These are phyloP conservation scores for Hamigera avellanea DNA, from an alignment of 495 filamentous ascomycete species.

Conservation along the genomic window DNA sequence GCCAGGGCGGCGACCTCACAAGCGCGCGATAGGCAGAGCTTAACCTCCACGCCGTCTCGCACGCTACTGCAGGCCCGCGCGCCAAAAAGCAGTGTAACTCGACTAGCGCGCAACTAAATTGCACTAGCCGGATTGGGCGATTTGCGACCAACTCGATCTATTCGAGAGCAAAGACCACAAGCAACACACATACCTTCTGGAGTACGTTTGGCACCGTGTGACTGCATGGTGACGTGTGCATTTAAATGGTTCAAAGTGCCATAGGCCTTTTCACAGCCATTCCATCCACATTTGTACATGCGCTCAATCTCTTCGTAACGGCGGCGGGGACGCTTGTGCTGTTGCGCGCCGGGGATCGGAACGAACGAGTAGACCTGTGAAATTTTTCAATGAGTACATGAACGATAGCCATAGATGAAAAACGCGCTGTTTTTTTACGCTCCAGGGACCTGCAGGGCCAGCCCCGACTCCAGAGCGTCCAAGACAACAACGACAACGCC, in stretches of 20 bases:
- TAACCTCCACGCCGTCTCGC: constrained; percentile 27
- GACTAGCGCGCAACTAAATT: constrained; percentile 27
- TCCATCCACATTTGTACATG: constrained; percentile 99
- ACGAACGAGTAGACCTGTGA: constrained; percentile 96
- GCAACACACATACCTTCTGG: constrained; percentile 97
- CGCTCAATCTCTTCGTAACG: constrained; percentile 98
- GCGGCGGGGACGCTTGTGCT: constrained; percentile 90
- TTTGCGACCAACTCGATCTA: constrained; percentile 18
- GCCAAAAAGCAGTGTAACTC: constrained; percentile 36
- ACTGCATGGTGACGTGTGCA: constrained; percentile 97
- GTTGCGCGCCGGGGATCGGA: constrained; percentile 91
- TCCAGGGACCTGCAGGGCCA: too few species aligned
- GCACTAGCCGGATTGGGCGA: constrained; percentile 28
- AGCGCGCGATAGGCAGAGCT: constrained; percentile 2
- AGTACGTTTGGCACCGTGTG: constrained; percentile 81
- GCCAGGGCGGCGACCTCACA: not conserved
- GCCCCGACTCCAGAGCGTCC: too few species aligned
- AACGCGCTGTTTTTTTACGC: constrained; percentile 14
- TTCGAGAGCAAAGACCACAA: constrained; percentile 8
- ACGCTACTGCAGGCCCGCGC: constrained; percentile 37
- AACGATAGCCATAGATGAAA: constrained; percentile 8
- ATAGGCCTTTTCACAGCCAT: constrained; percentile 96
- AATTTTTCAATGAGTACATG: constrained; percentile 15
- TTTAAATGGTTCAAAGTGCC: constrained; percentile 95
- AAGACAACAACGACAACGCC: too few species aligned